Evolutionary conservation across 441 rosid species (phyloP).

Genomic region (Populus trichocarpa): DNA sequence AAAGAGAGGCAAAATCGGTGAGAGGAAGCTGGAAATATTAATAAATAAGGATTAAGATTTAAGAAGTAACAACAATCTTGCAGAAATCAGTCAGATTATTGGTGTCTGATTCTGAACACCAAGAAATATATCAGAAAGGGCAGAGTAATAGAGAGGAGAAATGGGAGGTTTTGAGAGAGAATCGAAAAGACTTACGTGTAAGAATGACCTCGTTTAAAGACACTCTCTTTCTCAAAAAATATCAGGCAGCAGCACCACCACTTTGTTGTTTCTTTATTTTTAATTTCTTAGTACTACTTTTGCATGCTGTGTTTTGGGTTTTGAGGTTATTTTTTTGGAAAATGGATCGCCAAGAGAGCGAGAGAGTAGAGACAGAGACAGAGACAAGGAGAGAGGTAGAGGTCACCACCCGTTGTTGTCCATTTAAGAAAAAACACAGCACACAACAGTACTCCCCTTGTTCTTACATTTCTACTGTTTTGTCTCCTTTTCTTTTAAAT

Average conservation of each 20-base stretch:
- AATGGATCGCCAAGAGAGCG: not conserved
- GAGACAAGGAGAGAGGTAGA: not conserved
- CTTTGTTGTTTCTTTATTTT: not conserved
- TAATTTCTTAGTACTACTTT: not conserved
- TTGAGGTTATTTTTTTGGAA: not conserved
- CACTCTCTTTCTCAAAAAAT: not conserved
- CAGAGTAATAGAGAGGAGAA: not conserved
- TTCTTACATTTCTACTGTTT: not conserved
- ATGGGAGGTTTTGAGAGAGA: not conserved
- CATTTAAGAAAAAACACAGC: not conserved
- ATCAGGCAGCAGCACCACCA: not conserved
- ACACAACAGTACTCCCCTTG: not conserved
- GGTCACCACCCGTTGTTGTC: not conserved
- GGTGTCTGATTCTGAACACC: not conserved
- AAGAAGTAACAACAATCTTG: not conserved
- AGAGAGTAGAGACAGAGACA: not conserved
- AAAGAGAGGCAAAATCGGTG: not conserved
- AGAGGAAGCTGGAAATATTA: not conserved
- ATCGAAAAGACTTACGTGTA: slow-evolving; percentile 1
- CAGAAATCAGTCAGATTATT: not conserved
- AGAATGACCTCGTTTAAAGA: slow-evolving; percentile 30
- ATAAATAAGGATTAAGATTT: not conserved
- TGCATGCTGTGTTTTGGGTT: not conserved
- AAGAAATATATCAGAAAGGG: not conserved
- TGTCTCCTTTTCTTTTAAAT: too few species aligned